Conservation (phyloP, 148 eudicot species). For the Persicaria maculosa region DNA sequence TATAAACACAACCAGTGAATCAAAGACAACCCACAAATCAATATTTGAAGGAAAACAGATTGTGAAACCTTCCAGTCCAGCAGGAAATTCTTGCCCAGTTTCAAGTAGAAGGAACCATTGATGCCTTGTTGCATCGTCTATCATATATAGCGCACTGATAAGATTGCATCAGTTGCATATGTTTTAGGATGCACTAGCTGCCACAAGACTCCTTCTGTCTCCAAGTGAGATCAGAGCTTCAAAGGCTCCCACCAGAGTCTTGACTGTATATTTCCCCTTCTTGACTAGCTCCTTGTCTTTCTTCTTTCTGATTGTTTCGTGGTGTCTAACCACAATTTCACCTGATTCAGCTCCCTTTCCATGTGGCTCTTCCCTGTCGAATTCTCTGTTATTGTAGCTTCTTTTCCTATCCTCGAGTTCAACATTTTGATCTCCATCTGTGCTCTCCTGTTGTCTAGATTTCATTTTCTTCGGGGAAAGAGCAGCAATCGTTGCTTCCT, state of each 20-base stretch:
- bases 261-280: background rate
- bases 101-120: background rate
- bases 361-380: background rate
- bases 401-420: background rate
- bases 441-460: background rate
- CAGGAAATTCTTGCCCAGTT: background rate
- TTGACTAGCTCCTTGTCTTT: background rate
- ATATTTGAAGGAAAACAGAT: background rate
- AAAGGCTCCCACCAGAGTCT: constrained; percentile 9
- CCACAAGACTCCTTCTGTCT: constrained; percentile 2
- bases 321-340: background rate
- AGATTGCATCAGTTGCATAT: background rate
- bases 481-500: background rate
- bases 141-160: background rate
- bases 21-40: background rate
- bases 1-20: background rate
- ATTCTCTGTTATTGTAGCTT: background rate
- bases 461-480: background rate
- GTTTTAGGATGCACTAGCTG: constrained; percentile 11
- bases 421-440: background rate
- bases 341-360: background rate
- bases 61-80: background rate
- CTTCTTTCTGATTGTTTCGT: background rate
- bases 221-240: constrained; percentile 9
- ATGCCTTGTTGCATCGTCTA: background rate